phyloP scores from a whole-genome alignment of 257 asterid genomes.

The Echites panduratus region DNA sequence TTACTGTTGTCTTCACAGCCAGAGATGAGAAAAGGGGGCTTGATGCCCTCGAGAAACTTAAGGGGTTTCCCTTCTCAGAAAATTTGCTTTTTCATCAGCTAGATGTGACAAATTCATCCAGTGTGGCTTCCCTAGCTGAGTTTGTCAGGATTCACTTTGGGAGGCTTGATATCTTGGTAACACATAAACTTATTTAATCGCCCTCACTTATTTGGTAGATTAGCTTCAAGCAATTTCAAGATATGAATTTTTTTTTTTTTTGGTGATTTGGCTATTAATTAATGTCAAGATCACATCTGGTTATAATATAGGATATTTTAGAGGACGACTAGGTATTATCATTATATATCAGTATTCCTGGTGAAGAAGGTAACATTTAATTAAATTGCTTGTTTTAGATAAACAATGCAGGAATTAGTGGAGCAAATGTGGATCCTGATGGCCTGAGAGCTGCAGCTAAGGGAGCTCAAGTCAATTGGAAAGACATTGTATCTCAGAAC shows the following conservation, averaged over 20 bases:
- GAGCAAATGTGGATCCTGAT: constrained; percentile 17
- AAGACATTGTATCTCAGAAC: constrained; percentile 15
- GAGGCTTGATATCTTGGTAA: no score
- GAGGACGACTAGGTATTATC: no score
- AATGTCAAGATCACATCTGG: no score
- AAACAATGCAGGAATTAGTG: constrained; percentile 43
- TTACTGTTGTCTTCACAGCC: constrained; percentile 35
- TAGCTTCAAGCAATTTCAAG: no score
- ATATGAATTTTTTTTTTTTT: no score
- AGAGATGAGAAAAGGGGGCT: constrained; percentile 34
- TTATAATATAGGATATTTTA: no score
- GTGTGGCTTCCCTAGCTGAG: constrained; percentile 4
- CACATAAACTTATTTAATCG: no score
- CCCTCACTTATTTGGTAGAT: no score
- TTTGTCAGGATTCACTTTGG: no score
- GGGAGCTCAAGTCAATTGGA: constrained; percentile 13
- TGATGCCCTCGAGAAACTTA: constrained; percentile 37
- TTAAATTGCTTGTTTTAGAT: constrained; percentile 22
- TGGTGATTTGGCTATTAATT: no score
- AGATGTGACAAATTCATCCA: constrained; percentile 30
- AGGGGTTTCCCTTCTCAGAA: constrained; percentile 22
- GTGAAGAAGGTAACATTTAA: no score
- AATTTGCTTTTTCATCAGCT: constrained; percentile 36
- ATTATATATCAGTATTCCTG: no score
- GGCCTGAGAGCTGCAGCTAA: constrained; percentile 11